These are phyloP conservation scores for Theobroma grandiflorum DNA, from an alignment of 441 rosid species.

Conservation along the genomic window DNA sequence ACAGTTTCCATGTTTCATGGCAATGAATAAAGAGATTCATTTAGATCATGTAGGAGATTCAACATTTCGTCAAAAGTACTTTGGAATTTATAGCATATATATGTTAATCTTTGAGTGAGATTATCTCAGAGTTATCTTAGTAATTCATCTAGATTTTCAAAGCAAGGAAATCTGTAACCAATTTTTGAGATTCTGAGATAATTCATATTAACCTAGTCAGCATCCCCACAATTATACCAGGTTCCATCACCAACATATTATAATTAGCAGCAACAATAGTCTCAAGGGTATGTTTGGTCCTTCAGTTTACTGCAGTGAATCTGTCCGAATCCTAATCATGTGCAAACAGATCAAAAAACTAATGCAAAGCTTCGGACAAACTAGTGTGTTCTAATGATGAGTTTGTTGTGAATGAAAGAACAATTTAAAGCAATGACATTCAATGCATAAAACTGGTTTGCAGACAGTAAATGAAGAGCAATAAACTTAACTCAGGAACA, in stretches of 20 bases:
- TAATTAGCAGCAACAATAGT: background rate
- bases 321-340: background rate
- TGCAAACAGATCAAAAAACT: no score
- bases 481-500: no score
- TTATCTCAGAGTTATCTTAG: background rate
- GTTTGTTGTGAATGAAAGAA: background rate
- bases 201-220: background rate
- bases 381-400: background rate
- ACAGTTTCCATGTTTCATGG: no score
- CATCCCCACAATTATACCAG: background rate
- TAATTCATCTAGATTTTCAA: background rate
- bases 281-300: background rate
- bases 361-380: background rate
- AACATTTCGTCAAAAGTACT: background rate
- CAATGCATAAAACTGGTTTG: no score
- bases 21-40: no score
- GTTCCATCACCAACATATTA: background rate
- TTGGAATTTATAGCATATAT: background rate
- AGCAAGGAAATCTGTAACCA: background rate
- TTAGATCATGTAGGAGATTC: background rate
- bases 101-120: background rate
- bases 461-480: no score
- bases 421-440: no score
- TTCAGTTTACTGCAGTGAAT: background rate
- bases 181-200: background rate